phyloP scores from a whole-genome alignment of 2,329 filamentous ascomycete species.

The Botryotinia narcissicola region DNA sequence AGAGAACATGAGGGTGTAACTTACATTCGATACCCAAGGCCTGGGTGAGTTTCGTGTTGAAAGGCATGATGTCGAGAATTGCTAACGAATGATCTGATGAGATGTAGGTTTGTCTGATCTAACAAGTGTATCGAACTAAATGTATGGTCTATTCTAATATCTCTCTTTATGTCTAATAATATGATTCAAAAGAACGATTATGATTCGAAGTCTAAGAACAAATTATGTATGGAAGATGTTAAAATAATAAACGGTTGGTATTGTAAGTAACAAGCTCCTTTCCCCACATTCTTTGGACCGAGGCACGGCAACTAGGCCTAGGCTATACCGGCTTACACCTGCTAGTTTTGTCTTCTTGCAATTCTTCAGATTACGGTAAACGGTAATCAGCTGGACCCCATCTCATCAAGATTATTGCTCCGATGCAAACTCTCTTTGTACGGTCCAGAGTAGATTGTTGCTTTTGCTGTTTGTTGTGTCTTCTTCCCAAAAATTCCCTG shows the following conservation, averaged over 20 bases:
- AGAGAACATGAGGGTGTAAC: slow-evolving; percentile 16
- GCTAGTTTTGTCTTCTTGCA: not conserved
- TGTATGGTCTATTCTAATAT: slow-evolving; percentile 24
- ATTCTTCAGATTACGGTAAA: not conserved
- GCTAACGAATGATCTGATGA: not conserved
- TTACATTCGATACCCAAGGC: slow-evolving; percentile 44
- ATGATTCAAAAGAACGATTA: slow-evolving; percentile 7
- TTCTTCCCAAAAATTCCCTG: not conserved
- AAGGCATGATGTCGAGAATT: slow-evolving; percentile 38
- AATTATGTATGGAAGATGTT: not conserved
- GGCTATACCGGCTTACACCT: not conserved
- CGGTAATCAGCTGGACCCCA: not conserved
- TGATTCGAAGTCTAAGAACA: not conserved
- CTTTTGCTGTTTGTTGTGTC: not conserved
- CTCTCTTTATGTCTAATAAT: not conserved
- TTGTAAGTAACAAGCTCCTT: not conserved
- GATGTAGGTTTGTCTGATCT: not conserved
- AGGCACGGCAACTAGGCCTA: slow-evolving; percentile 17
- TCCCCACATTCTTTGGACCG: slow-evolving; percentile 19
- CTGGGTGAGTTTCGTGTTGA: slow-evolving; percentile 41
- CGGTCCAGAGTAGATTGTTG: not conserved
- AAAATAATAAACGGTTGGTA: not conserved
- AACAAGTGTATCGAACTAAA: not conserved
- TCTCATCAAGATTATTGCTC: not conserved
- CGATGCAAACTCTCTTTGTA: not conserved